Percentiles rank a stretch among this genome's conserved stretches.
Conservation (phyloP, 768 basidiomycete species). For the Calocybe gangraenosa region DNA sequence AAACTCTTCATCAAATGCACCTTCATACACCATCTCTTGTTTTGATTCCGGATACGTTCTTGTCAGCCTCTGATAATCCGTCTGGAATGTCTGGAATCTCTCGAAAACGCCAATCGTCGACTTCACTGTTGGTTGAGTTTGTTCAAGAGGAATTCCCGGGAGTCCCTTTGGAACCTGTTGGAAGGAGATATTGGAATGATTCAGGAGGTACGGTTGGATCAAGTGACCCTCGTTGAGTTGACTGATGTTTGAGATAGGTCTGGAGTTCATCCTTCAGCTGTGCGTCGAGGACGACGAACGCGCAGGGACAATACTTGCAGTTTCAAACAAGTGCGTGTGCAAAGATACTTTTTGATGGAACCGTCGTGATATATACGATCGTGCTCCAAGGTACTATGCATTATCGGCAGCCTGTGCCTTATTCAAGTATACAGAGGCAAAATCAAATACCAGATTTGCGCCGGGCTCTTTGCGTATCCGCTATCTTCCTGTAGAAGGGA, state of each 20-base stretch:
- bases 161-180: conserved; percentile 63
- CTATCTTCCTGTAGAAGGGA: conserved; percentile 81
- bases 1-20: conserved; percentile 84
- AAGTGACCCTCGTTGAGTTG: neutral
- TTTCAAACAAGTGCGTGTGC: conserved; percentile 70
- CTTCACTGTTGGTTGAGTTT: conserved; percentile 67
- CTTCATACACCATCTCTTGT: conserved; percentile 67
- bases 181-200: conserved; percentile 85
- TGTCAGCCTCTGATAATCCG: conserved; percentile 52
- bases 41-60: conserved; percentile 79
- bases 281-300: conserved; percentile 80
- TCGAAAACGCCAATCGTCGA: conserved; percentile 38
- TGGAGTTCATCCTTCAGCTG: conserved; percentile 75
- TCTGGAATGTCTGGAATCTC: conserved; percentile 37
- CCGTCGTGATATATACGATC: neutral
- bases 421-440: conserved; percentile 78
- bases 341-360: conserved; percentile 7
- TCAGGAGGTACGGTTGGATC: conserved; percentile 45
- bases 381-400: conserved; percentile 71
- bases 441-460: conserved; percentile 68
- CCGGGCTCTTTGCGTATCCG: conserved; percentile 66
- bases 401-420: conserved; percentile 83
- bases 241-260: conserved; percentile 40
- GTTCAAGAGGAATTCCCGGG: conserved; percentile 72
- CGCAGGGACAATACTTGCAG: conserved; percentile 73